Conservation (phyloP, 1,284 basidiomycete genomes). For the Sutorius eximius region DNA sequence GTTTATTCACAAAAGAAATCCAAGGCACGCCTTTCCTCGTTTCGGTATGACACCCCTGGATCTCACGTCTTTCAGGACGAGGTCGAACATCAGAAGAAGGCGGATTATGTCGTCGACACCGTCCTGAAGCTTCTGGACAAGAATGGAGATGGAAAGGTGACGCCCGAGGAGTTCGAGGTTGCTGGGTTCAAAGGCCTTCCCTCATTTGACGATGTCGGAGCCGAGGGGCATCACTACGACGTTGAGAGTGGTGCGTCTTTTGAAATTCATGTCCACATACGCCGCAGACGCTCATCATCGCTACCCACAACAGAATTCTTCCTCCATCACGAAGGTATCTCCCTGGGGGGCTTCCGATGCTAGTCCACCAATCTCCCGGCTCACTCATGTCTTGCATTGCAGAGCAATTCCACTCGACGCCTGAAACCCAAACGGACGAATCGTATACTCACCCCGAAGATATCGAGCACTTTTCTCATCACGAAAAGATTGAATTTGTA, state of each 20-base stretch:
- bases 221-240: slow-evolving; percentile 92
- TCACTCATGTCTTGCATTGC: slow-evolving; percentile 3
- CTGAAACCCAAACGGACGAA: slow-evolving; percentile 96
- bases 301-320: slow-evolving; percentile 67
- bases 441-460: slow-evolving; percentile 94
- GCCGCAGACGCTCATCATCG: slow-evolving; percentile 1
- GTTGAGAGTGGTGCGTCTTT: slow-evolving; percentile 70
- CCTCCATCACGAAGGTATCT: slow-evolving; percentile 87
- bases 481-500: slow-evolving; percentile 82
- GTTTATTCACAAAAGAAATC: slow-evolving; percentile 88
- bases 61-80: slow-evolving; percentile 54
- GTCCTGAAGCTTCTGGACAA: slow-evolving; percentile 79
- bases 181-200: slow-evolving; percentile 83
- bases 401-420: slow-evolving; percentile 92
- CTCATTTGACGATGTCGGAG: slow-evolving; percentile 85
- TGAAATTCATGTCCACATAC: background rate
- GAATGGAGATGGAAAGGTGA: slow-evolving; percentile 76
- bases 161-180: slow-evolving; percentile 76
- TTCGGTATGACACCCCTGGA: background rate
- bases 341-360: background rate
- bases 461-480: slow-evolving; percentile 83
- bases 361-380: background rate
- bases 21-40: slow-evolving; percentile 42
- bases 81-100: slow-evolving; percentile 81
- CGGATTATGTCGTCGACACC: slow-evolving; percentile 75